Evolutionary conservation across 495 filamentous ascomycete genomes (phyloP).

Genomic region (Ramalina intermedia): DNA sequence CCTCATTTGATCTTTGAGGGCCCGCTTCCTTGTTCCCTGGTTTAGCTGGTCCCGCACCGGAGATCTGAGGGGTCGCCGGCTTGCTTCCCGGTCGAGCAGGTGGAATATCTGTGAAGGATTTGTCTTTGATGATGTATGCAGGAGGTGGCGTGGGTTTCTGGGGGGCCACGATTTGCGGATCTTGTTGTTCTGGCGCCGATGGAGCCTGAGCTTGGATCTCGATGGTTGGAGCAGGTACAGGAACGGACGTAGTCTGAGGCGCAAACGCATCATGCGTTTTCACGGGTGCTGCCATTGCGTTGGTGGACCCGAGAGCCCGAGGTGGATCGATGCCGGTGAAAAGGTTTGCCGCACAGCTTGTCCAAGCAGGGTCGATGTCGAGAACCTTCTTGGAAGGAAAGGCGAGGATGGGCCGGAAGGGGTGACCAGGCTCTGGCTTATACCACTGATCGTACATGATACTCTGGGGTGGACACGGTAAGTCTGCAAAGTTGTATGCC

Average conservation of each 20-base stretch:
- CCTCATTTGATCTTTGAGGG: not conserved
- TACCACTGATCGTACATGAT: conserved; percentile 1
- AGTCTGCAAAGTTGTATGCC: conserved; percentile 1
- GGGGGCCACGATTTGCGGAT: not conserved
- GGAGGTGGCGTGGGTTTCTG: not conserved
- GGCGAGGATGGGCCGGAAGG: conserved; percentile 3
- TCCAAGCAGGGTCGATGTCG: conserved; percentile 4
- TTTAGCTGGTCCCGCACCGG: not conserved
- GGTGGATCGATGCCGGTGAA: conserved; percentile 3
- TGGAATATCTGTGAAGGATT: not conserved
- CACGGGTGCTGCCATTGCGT: not conserved
- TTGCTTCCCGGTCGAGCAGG: not conserved
- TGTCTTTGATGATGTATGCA: not conserved
- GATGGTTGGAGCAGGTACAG: not conserved
- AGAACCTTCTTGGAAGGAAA: not conserved
- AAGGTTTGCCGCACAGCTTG: not conserved
- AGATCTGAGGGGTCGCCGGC: not conserved
- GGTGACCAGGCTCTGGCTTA: not conserved
- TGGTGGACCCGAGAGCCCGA: not conserved
- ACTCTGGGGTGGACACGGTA: conserved; percentile 5
- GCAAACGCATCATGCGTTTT: not conserved
- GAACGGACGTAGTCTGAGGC: not conserved
- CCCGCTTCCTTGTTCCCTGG: not conserved
- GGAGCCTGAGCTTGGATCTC: not conserved
- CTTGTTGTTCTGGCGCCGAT: not conserved